phyloP scores from a whole-genome alignment of 2,329 filamentous ascomycete genomes.

The Monosporascus cannonballus region DNA sequence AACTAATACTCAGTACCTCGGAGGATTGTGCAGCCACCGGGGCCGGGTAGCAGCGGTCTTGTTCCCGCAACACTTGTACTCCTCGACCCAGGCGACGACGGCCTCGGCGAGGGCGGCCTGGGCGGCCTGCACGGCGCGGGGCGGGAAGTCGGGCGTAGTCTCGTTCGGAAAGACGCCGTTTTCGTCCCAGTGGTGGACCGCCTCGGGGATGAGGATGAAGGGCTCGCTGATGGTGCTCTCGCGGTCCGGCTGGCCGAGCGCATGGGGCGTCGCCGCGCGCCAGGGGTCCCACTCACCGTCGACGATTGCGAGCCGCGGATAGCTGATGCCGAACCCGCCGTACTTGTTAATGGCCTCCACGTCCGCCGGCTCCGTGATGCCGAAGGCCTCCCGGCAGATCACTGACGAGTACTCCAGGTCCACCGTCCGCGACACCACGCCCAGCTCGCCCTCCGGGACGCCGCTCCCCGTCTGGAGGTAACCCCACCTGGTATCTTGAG shows the following conservation, averaged over 20 bases:
- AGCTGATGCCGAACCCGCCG: conserved; percentile 66
- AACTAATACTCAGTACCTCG: too few species aligned
- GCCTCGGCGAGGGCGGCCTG: conserved; percentile 55
- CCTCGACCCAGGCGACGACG: conserved; percentile 61
- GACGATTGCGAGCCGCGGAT: conserved; percentile 69
- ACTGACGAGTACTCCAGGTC: conserved; percentile 56
- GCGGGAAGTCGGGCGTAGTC: conserved; percentile 52
- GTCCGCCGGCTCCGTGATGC: conserved; percentile 58
- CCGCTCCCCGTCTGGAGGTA: conserved; percentile 70
- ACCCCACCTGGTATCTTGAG: conserved; percentile 54
- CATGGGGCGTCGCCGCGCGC: conserved; percentile 67
- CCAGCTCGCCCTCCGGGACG: conserved; percentile 56
- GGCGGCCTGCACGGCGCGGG: conserved; percentile 48
- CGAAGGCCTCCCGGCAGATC: conserved; percentile 63
- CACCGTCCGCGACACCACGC: conserved; percentile 66
- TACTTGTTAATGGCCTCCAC: conserved; percentile 67
- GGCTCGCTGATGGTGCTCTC: conserved; percentile 59
- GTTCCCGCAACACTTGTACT: conserved; percentile 30
- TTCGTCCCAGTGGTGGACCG: conserved; percentile 78
- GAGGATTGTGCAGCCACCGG: too few species aligned
- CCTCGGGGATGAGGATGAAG: conserved; percentile 62
- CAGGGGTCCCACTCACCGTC: conserved; percentile 78
- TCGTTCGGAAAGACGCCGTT: conserved; percentile 61
- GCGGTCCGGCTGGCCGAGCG: conserved; percentile 50
- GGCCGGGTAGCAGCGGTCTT: neutral